Evolutionary conservation across 495 filamentous ascomycete genomes (phyloP), one percentile per base, ranked within the genome.

Genomic region (Collariella sp.): DNA sequence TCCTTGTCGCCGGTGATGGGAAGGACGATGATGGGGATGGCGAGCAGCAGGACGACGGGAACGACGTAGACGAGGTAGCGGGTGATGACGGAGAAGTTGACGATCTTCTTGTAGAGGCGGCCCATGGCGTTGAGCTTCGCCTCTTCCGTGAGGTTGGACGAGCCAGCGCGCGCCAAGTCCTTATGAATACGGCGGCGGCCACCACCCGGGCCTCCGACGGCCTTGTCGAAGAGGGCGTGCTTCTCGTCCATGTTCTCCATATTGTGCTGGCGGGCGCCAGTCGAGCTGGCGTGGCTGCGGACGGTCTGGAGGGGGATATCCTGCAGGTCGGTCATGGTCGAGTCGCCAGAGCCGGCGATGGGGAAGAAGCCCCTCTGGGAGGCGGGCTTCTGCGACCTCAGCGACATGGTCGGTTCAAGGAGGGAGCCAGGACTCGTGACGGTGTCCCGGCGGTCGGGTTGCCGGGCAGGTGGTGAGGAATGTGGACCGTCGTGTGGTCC

Each of bases 41-140:
- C 86, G 54, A 98, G 80, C 22, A 87, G 65, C 2, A 84, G 13
- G 29, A 81, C 87, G 29, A 97, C 65, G 1, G 93, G 93, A 16
- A 87, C 66, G 50, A 97, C 82, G 66, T 95, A 96, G 47, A 98
- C 76, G 42, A 96, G 74, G 63, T 97, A 98, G 24, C 91, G 81
- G 47, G 86, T 95, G 60, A 95, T 65, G 62, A 91, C 80, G 15
- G 87, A 91, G 70, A 89, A 95, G 64, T 87, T 81, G 60, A 93
- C 68, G 47, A 98, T 80, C 63, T 83, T 89, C 62, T 84, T 77
- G 68, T 96, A 98, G 54, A 98, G 68, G 54, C 73, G 82, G n/a
- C 93, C 93, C 83, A 98, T 86, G 44, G 76, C 76, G 52, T 83
- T 96, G 59, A 96, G 64, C 5, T 77, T 79, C 11, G 75, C 61